phyloP scores from a whole-genome alignment of 345 rosid species.

The Chamaenerion angustifolium region DNA sequence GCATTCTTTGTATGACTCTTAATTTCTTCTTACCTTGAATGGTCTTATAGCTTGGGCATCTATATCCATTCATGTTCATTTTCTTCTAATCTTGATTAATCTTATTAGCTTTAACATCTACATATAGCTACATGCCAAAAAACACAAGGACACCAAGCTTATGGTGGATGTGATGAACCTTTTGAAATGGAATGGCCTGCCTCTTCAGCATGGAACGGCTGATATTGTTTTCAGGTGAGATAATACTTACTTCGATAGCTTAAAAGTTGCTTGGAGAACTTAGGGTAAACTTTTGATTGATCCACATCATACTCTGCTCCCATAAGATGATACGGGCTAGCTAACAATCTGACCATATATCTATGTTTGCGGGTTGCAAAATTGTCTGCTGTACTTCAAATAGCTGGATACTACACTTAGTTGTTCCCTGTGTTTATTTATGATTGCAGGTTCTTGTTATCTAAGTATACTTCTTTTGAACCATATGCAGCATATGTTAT shows the following conservation, averaged over 20 bases:
- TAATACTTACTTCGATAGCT: neutral
- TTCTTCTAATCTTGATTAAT: neutral
- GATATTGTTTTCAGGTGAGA: constrained; percentile 70
- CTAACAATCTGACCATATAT: too few relatives aligned
- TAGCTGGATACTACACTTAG: too few relatives aligned
- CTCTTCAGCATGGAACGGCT: constrained; percentile 65
- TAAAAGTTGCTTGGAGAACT: neutral
- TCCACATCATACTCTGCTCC: too few relatives aligned
- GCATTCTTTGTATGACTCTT: neutral
- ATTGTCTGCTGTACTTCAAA: too few relatives aligned
- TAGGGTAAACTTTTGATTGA: too few relatives aligned
- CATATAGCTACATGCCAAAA: constrained; percentile 56
- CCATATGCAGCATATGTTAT: constrained; percentile 54
- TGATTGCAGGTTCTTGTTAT: neutral
- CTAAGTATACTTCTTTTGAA: constrained; percentile 8
- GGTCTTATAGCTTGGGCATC: too few relatives aligned
- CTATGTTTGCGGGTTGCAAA: too few relatives aligned
- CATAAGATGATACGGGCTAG: too few relatives aligned
- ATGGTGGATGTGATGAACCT: constrained; percentile 62
- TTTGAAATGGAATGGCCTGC: constrained; percentile 42
- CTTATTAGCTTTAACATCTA: constrained; percentile 8
- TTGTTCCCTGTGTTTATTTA: too few relatives aligned
- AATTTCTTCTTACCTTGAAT: too few relatives aligned
- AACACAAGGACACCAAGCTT: constrained; percentile 32
- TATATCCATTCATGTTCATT: neutral